Evolutionary conservation across 352 stramenopile genomes (phyloP).

Genomic region (Bremia lactucae): DNA sequence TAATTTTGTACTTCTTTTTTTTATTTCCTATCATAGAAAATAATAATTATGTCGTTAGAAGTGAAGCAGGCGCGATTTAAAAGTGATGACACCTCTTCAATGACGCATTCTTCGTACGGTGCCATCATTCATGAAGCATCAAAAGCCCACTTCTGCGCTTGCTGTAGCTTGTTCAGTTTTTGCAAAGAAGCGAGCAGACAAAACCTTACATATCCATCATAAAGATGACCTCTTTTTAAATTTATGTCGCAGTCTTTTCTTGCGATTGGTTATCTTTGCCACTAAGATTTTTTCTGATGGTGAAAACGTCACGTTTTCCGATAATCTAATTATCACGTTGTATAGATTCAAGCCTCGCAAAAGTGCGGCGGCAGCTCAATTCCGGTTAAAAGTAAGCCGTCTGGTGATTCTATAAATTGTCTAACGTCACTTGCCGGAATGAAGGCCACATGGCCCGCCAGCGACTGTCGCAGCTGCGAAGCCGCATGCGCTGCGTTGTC

Average conservation of each 20-base stretch:
- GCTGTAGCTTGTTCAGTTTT: constrained; percentile 76
- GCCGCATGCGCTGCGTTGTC: constrained; percentile 16
- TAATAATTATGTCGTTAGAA: no score
- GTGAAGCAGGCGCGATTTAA: constrained; percentile 22
- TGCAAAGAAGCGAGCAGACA: constrained; percentile 74
- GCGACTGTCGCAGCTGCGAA: constrained; percentile 55
- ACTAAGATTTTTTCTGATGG: constrained; percentile 6
- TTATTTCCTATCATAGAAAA: no score
- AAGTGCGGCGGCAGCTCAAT: constrained; percentile 19
- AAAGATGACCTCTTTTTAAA: constrained; percentile 3
- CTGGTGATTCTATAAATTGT: constrained; percentile 32
- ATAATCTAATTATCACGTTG: no score
- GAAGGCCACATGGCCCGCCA: constrained; percentile 64
- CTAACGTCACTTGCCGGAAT: constrained; percentile 39
- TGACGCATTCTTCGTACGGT: constrained; percentile 35
- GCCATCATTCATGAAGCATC: constrained; percentile 76
- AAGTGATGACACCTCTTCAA: constrained; percentile 18
- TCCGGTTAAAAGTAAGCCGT: constrained; percentile 24
- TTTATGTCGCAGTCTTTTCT: background rate
- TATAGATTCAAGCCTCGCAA: constrained; percentile 5
- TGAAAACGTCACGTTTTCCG: background rate
- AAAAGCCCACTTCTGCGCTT: constrained; percentile 74
- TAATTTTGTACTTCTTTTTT: no score
- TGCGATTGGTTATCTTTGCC: background rate
- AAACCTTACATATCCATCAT: constrained; percentile 51